Percentiles rank a stretch among this genome's conserved stretches.
Evolutionary conservation across 1,139 yeast genomes (phyloP).

Genomic region (Sugiyamaella pinicola): DNA sequence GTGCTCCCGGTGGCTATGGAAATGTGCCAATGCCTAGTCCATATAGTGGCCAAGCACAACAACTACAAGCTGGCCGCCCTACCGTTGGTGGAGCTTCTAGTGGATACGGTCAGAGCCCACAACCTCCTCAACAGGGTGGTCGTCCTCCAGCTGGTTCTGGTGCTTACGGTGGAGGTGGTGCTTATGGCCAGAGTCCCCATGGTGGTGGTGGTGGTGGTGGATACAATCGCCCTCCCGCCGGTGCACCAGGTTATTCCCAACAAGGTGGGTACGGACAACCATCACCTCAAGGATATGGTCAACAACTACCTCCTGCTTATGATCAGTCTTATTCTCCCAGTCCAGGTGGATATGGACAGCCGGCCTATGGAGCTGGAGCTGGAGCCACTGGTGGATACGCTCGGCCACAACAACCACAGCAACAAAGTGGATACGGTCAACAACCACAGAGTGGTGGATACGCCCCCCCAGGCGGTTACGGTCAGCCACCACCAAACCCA

Average conservation of each 20-base stretch:
- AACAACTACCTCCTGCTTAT: neutral
- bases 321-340: neutral
- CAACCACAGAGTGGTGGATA: no score
- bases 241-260: conserved; percentile 1
- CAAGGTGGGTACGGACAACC: conserved; percentile 1
- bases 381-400: neutral
- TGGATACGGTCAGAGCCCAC: conserved; percentile 25
- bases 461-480: neutral
- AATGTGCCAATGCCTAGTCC: conserved; percentile 22
- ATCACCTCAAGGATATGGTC: conserved; percentile 12
- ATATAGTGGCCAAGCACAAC: conserved; percentile 18
- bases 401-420: conserved; percentile 1
- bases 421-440: neutral
- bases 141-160: neutral
- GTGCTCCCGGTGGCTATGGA: conserved; percentile 3
- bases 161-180: neutral
- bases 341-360: neutral
- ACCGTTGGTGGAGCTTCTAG: conserved; percentile 19
- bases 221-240: neutral
- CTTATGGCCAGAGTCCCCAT: conserved; percentile 1
- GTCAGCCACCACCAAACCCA: conserved; percentile 16
- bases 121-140: neutral
- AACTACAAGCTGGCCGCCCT: conserved; percentile 23
- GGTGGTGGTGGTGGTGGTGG: no score
- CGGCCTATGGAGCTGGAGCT: neutral